phyloP scores from a whole-genome alignment of 2,329 filamentous ascomycete genomes.

The Aspergillus fijiensis region DNA sequence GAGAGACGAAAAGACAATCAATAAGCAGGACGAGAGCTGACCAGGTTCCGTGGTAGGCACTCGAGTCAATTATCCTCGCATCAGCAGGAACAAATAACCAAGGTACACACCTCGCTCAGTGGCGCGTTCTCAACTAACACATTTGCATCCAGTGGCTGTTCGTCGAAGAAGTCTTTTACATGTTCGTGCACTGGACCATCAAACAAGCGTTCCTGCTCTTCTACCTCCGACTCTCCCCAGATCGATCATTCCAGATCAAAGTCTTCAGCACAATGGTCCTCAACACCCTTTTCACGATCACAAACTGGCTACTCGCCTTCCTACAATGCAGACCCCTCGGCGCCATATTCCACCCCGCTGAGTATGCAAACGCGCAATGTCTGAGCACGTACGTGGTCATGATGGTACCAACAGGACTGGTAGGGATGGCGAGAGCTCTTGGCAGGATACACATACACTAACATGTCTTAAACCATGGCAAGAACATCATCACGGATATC shows the following conservation, averaged over 20 bases:
- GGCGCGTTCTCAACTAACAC: background rate
- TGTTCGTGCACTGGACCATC: constrained; percentile 12
- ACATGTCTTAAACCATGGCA: background rate
- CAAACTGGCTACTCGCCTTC: background rate
- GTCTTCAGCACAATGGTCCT: background rate
- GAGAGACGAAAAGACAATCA: background rate
- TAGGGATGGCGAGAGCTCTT: background rate
- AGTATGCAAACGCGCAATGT: background rate
- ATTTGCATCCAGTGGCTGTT: constrained; percentile 10
- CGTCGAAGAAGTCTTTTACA: constrained; percentile 11
- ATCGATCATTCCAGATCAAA: background rate
- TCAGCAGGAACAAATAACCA: background rate
- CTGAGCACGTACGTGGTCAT: background rate
- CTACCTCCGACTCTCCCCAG: constrained; percentile 11
- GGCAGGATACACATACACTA: background rate
- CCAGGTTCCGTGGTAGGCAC: background rate
- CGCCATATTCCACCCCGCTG: background rate
- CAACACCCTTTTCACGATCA: background rate
- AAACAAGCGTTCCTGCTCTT: constrained; percentile 12
- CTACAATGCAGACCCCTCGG: background rate
- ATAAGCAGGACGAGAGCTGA: background rate
- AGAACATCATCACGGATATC: background rate
- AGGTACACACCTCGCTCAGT: background rate
- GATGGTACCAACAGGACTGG: background rate
- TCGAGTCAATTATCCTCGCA: background rate